Evolutionary conservation across 495 filamentous ascomycete species (phyloP).

Genomic region (Xylaria longipes): DNA sequence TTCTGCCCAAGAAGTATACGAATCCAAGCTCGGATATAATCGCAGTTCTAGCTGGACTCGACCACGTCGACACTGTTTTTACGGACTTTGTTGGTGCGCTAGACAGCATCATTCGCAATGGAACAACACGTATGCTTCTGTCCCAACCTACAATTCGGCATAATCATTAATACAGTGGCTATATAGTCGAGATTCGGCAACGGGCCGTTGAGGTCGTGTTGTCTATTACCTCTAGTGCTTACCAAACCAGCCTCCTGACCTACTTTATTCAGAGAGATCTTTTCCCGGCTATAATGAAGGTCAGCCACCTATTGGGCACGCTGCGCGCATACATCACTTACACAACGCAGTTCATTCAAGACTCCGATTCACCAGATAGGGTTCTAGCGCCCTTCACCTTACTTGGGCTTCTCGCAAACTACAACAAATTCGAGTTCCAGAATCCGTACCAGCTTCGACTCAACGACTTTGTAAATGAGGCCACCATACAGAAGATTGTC

Average conservation of each 20-base stretch:
- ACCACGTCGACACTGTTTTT: conserved; percentile 84
- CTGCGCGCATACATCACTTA: conserved; percentile 16
- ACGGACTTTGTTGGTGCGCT: conserved; percentile 85
- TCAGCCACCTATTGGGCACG: conserved; percentile 44
- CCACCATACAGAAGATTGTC: conserved; percentile 81
- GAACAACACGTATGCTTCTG: conserved; percentile 65
- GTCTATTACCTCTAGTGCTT: conserved; percentile 87
- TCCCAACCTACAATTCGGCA: neutral
- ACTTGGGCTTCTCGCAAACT: conserved; percentile 90
- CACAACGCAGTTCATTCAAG: conserved; percentile 76
- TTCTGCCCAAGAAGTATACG: conserved; percentile 89
- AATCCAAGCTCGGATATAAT: conserved; percentile 97
- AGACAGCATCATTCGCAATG: conserved; percentile 81
- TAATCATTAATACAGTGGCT: neutral
- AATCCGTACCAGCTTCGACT: conserved; percentile 94
- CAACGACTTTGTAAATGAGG: conserved; percentile 97
- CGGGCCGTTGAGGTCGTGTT: conserved; percentile 84
- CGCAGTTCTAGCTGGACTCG: conserved; percentile 82
- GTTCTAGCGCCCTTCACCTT: conserved; percentile 80
- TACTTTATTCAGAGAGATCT: conserved; percentile 96
- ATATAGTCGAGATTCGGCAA: conserved; percentile 70
- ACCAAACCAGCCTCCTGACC: conserved; percentile 89
- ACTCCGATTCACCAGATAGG: conserved; percentile 67
- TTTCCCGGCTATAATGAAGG: conserved; percentile 95
- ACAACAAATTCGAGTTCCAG: conserved; percentile 99